A percentile compares a stretch with the other conserved stretches of the same genome.
These are phyloP conservation scores for Cercophora newfieldiana DNA, from an alignment of 495 filamentous ascomycete genomes.

Conservation along the genomic window DNA sequence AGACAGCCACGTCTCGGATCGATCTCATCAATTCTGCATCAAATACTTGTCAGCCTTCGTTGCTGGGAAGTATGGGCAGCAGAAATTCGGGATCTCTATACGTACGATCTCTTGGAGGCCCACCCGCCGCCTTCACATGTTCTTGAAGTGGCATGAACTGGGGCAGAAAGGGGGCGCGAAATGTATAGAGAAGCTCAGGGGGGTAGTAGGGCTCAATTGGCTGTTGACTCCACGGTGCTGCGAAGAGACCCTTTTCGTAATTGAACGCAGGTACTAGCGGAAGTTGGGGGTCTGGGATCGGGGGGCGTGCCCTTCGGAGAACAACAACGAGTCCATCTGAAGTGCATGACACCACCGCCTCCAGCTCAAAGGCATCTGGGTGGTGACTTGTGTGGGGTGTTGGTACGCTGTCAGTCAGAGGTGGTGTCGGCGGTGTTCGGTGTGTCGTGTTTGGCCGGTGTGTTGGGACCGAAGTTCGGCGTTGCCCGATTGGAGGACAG, in stretches of 20 bases:
- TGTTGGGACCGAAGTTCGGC: not conserved
- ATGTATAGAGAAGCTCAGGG: conserved; percentile 43
- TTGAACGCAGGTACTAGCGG: conserved; percentile 47
- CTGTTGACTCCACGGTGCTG: conserved; percentile 72
- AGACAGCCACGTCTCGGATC: conserved; percentile 81
- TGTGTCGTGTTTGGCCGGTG: not conserved
- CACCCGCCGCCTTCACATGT: conserved; percentile 46
- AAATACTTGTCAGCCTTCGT: not conserved
- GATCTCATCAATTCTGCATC: conserved; percentile 65
- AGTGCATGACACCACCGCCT: conserved; percentile 87
- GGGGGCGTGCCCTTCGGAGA: conserved; percentile 70
- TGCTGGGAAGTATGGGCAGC: not conserved
- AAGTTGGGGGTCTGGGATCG: conserved; percentile 58
- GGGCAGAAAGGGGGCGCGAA: conserved; percentile 43
- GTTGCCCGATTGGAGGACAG: not conserved
- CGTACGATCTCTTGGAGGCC: conserved; percentile 52
- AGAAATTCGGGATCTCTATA: not conserved
- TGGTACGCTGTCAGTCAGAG: not conserved
- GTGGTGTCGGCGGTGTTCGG: conserved; percentile 13
- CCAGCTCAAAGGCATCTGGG: conserved; percentile 58
- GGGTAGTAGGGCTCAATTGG: conserved; percentile 51
- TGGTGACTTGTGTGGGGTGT: not conserved
- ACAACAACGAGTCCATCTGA: conserved; percentile 88
- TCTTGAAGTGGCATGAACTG: conserved; percentile 48
- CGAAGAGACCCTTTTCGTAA: conserved; percentile 69